Percentiles rank a stretch among this genome's conserved stretches.
These are phyloP conservation scores for Cystobasidium tubakii DNA, from an alignment of 768 basidiomycete species.

Conservation along the genomic window DNA sequence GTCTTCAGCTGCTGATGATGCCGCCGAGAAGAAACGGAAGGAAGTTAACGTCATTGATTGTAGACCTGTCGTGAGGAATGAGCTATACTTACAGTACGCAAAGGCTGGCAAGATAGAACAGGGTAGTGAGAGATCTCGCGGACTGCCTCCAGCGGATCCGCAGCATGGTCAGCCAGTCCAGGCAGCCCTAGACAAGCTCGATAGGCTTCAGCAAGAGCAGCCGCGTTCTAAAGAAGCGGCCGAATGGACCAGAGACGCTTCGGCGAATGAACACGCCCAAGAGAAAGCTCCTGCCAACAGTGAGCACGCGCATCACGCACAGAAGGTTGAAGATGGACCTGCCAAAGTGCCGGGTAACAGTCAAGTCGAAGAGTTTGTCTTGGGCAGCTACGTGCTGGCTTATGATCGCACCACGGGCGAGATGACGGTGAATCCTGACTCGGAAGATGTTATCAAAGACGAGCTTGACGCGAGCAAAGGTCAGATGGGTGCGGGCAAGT, in stretches of 20 bases:
- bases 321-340: not conserved
- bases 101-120: not conserved
- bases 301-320: not conserved
- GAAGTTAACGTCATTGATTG: slow-evolving; percentile 27
- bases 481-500: not conserved
- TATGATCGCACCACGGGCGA: not conserved
- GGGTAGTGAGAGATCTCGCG: not conserved
- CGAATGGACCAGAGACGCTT: not conserved
- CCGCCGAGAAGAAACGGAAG: slow-evolving; percentile 11
- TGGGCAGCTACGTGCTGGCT: slow-evolving; percentile 21
- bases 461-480: not conserved
- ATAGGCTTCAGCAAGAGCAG: not conserved
- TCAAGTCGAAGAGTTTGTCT: not conserved
- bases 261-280: not conserved
- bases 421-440: not conserved
- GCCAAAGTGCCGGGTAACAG: not conserved
- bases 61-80: slow-evolving; percentile 27
- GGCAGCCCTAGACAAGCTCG: not conserved
- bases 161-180: not conserved
- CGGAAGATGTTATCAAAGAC: not conserved
- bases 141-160: not conserved
- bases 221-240: not conserved
- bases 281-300: not conserved
- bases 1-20: slow-evolving; percentile 21
- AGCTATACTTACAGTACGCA: not conserved